Percentiles rank a stretch among this genome's conserved stretches.
These are phyloP conservation scores for Phytopythium delawarense DNA, from an alignment of 352 stramenopile species.

Conservation along the genomic window DNA sequence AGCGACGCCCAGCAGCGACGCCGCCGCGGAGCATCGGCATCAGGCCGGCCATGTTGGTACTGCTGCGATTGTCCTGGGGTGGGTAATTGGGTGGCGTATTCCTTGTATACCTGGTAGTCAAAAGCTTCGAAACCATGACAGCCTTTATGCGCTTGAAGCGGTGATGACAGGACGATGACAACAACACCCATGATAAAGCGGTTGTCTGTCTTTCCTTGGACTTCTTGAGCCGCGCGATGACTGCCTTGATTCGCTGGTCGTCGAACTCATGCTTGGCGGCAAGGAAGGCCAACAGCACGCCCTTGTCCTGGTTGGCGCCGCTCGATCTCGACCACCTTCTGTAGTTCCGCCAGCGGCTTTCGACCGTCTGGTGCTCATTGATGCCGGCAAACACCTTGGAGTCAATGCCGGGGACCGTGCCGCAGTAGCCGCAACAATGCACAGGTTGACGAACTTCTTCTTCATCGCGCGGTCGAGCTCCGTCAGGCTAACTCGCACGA, in stretches of 20 bases:
- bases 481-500: too few relatives aligned
- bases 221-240: constrained; percentile 96
- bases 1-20: not conserved
- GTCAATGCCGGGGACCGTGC: constrained; percentile 33
- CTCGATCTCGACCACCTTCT: constrained; percentile 91
- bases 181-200: too few relatives aligned
- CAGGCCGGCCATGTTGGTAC: not conserved
- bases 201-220: constrained; percentile 53
- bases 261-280: constrained; percentile 97
- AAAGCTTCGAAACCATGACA: too few relatives aligned
- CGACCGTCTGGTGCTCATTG: constrained; percentile 94
- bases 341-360: constrained; percentile 90
- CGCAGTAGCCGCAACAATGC: constrained; percentile 78
- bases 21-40: not conserved
- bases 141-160: too few relatives aligned
- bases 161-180: too few relatives aligned
- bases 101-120: not conserved
- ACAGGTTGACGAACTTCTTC: constrained; percentile 97
- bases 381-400: constrained; percentile 97
- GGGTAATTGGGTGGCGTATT: not conserved
- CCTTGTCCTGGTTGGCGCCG: constrained; percentile 90
- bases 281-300: constrained; percentile 91
- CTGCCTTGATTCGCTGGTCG: constrained; percentile 86
- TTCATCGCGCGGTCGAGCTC: constrained; percentile 89
- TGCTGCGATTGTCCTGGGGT: not conserved